Evolutionary conservation across 768 basidiomycete genomes (phyloP), one percentile per base, ranked within the genome.

Genomic region (Amanita jacksonii): DNA sequence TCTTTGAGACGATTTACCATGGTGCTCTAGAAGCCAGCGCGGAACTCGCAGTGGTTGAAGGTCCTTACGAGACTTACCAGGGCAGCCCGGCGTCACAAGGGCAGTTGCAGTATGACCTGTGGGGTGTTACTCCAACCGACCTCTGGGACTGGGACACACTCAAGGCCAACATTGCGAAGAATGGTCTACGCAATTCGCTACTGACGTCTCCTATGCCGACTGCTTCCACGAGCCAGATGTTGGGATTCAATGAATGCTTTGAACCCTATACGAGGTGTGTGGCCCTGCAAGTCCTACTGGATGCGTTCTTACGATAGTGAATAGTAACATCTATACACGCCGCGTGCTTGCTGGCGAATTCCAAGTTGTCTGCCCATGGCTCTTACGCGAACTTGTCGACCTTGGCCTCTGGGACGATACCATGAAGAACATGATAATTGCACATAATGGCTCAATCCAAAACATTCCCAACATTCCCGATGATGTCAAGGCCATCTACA

Each of bases 391-490:
- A 54, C 85, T 99, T 46, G 94, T 97, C 54, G 88, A 94, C 52
- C 85, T 84, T 44, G 83, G 83, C 25, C 77, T 98, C 5, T 99
- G 96, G 96, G 78, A 97, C 56, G 94, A 99, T 58, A 79, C 87
- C 60, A 98, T 98, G 94, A 96, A 94, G 77, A 93, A 97, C 68
- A 84, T 88, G 76, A 91, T 99, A 64, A 98, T 99, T 54, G 96
- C 96, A 10, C 85, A 94, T 66, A 85, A 91, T 56, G 94, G 85
- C 20, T 86, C 84, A 5, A 63, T 87, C 20, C 90, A 94, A 60
- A 87, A 79, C 59, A 90, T 97, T 52, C 82, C 88, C 20, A 76
- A 58, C 37, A 90, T 98, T 52, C 93, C 94, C 1, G 81, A 80
- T 46, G 79, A 96, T 52, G 73, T 93, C 65, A 97, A 96, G 67